Evolutionary conservation across 345 rosid species (phyloP).

Genomic region (Ricinus communis): DNA sequence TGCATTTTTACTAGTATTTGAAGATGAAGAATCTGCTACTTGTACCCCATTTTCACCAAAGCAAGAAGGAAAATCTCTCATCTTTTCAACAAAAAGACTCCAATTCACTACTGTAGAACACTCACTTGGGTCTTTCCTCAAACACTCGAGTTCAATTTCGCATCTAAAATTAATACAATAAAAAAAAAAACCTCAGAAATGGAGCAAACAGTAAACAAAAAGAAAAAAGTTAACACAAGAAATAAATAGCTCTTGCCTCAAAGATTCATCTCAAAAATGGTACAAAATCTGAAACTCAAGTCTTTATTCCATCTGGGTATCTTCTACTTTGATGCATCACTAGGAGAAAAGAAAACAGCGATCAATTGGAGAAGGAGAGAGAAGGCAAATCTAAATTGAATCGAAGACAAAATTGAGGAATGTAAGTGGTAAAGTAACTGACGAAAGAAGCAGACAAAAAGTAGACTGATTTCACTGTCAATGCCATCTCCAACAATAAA

Average conservation of each 20-base stretch:
- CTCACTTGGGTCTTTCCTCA: slow-evolving; percentile 34
- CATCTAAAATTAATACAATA: slow-evolving; percentile 31
- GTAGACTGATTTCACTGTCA: slow-evolving; percentile 43
- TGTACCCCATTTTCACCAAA: slow-evolving; percentile 93
- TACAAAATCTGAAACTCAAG: slow-evolving; percentile 26
- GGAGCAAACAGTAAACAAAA: not conserved
- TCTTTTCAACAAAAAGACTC: slow-evolving; percentile 27
- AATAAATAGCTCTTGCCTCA: slow-evolving; percentile 30
- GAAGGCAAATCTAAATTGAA: slow-evolving; percentile 16
- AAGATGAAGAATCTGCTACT: slow-evolving; percentile 75
- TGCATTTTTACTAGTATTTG: slow-evolving; percentile 53
- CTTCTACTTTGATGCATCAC: slow-evolving; percentile 20
- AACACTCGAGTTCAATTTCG: slow-evolving; percentile 31
- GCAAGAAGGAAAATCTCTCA: slow-evolving; percentile 97
- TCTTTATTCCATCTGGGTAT: slow-evolving; percentile 36
- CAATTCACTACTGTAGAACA: slow-evolving; percentile 23
- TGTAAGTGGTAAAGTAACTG: slow-evolving; percentile 29
- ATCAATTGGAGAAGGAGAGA: slow-evolving; percentile 9
- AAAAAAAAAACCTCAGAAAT: slow-evolving; percentile 13
- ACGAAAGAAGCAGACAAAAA: slow-evolving; percentile 40
- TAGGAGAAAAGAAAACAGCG: slow-evolving; percentile 7
- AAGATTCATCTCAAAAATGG: slow-evolving; percentile 32
- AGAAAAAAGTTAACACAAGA: slow-evolving; percentile 13
- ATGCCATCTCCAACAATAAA: slow-evolving; percentile 17
- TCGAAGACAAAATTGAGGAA: slow-evolving; percentile 40